Conservation (phyloP, 345 rosid genomes). For the Bretschneidera sinensis region DNA sequence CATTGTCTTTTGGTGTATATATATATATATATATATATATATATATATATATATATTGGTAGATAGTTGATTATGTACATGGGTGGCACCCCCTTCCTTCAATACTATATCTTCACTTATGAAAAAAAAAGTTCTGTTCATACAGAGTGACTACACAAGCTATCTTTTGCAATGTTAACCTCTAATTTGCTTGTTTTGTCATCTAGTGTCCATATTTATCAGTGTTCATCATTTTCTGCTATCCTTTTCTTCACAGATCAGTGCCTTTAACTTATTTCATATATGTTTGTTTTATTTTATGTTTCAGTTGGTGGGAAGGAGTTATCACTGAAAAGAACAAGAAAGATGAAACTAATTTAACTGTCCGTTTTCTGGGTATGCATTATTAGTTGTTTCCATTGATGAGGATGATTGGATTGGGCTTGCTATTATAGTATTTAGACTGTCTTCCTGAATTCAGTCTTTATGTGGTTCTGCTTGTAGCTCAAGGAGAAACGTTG, state of each 20-base stretch:
- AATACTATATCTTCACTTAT: no score
- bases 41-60: no score
- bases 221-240: not conserved
- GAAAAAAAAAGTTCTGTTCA: no score
- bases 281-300: constrained; percentile 12
- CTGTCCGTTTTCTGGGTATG: constrained; percentile 78
- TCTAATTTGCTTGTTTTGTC: not conserved
- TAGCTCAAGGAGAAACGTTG: constrained; percentile 67
- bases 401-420: not conserved
- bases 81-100: no score
- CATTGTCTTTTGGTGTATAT: no score
- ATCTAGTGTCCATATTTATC: not conserved
- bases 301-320: constrained; percentile 94
- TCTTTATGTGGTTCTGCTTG: constrained; percentile 18
- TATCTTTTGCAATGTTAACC: no score
- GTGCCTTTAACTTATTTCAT: no score
- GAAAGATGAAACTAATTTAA: constrained; percentile 62
- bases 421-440: constrained; percentile 2
- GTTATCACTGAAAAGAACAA: constrained; percentile 74
- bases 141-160: no score
- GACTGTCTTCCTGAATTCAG: constrained; percentile 2
- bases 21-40: no score
- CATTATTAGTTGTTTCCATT: not conserved
- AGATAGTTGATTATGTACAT: no score
- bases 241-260: no score